Evolutionary conservation across 371 early-diverging fungal genomes (phyloP), one percentile per base, ranked within the genome.

Genomic region (Zychaea mexicana): DNA sequence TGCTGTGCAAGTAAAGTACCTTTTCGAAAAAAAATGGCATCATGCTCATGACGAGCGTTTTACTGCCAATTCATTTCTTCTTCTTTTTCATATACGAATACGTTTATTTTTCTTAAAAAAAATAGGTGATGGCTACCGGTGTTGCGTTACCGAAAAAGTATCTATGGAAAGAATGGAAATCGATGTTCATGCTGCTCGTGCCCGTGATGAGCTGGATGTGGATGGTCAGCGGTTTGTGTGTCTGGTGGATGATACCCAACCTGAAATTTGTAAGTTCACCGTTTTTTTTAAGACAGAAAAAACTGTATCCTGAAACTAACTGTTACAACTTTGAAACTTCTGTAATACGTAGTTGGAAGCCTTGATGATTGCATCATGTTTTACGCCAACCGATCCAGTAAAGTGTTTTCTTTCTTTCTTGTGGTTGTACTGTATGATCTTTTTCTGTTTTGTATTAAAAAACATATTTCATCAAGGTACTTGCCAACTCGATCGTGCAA

Each of bases 401-500:
- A 4, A 4, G 12, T 33, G 33, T 33, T 33, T 33, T 33, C 33
- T 8, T 33, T 33, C 12, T 8, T 33, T 12, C 33, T 33, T 8
- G 5, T 8, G 33, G 33, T 33, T 33, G 33, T 33, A 33, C 12
- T 17, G 10, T 5, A n/a, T 27, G 6, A 46, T n/a, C 13, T 2
- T 15, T n/a, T 46, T 2, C 4, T 27, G 22, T 12, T 39, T 54
- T 38, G 33, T 21, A n/a, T 66, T 36, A 24, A 17, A n/a, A 32
- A 52, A 19, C 27, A 27, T 52, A 52, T n/a, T 36, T n/a, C 15
- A 32, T 17, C 45, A 32, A 84, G 84, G 77, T 98, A 7, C 72
- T 99, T 56, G 93, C 97, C 60, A 95, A 94, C 79, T 90, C 94
- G 2, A 92, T 98, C 21, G 90, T 98, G 9, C 94, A 94, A 68